Conservation (phyloP, 441 rosid species). For the Geranium incanum region DNA sequence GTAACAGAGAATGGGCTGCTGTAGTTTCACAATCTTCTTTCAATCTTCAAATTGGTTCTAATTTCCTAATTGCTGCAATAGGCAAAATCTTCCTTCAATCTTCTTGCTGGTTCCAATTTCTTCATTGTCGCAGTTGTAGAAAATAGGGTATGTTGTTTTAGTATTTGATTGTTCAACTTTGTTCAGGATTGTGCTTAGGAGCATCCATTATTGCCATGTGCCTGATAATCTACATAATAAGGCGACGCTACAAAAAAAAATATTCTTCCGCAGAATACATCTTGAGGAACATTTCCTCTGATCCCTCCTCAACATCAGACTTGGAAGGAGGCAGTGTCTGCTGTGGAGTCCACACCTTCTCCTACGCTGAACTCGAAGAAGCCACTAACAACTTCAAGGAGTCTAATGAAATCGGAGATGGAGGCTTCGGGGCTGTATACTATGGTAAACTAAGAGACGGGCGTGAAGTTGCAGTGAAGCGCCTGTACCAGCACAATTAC, state of each 20-base stretch:
- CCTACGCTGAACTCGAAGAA: conserved; percentile 49
- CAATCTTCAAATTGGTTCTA: neutral
- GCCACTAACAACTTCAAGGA: conserved; percentile 52
- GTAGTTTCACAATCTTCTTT: neutral
- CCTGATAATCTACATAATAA: conserved; percentile 21
- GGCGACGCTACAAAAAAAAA: conserved; percentile 18
- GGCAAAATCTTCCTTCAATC: too few species aligned
- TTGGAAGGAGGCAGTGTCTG: conserved; percentile 27
- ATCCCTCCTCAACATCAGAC: conserved; percentile 35
- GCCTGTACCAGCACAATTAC: conserved; percentile 49
- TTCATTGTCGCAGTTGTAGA: too few species aligned
- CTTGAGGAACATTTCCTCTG: conserved; percentile 26
- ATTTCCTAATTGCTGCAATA: neutral
- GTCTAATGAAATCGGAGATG: conserved; percentile 49
- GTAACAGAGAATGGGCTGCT: neutral
- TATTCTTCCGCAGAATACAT: conserved; percentile 24
- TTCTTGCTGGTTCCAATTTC: too few species aligned
- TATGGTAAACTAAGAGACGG: conserved; percentile 41
- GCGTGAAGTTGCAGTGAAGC: conserved; percentile 72
- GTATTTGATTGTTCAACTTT: neutral
- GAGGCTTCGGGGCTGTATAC: conserved; percentile 76
- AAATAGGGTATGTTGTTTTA: neutral
- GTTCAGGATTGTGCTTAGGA: conserved; percentile 34
- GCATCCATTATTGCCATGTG: conserved; percentile 16
- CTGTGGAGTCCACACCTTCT: conserved; percentile 49